Base-by-base conservation (phyloP, 2,329 filamentous ascomycete species). In the Aspergillus fructus region DNA sequence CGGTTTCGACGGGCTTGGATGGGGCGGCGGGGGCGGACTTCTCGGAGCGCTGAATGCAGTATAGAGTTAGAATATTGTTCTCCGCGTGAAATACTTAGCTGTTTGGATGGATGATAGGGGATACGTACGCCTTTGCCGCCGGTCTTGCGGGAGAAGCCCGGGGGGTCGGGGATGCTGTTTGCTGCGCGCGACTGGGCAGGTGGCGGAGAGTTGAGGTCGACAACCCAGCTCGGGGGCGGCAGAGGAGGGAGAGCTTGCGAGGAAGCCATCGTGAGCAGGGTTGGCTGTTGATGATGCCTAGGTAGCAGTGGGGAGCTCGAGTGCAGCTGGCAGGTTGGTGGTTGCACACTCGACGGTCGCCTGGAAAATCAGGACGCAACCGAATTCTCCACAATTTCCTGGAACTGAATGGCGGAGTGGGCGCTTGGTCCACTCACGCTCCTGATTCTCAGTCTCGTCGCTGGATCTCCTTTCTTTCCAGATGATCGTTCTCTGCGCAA, bases 161-260 rank as follows among this genome's bases (percentile, higher is more conserved):
- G 90, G 49, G 94, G 94, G 74, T 99, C 93, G 58, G 89, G 82
- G 64, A 97, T 86, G 71, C 82, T 83, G 66, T 79, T 71, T 50
- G 75, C 65, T 19, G 67, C 71, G 59, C 83, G 81, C 76, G 91
- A 91, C 51, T 86, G 75, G 72, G 85, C 89, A 50, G 84, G 73
- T 23, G 91, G 86, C 33, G 90, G 84, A 45, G 85, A 85, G 70
- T 88, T 87, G 65, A 97, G 83, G 68, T 96, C 88, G 63, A 87
- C 76, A 34, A 93, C 90, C 94, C 94, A 99, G 81, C 83, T 80
- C 34, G 93, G 93, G 48, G 82, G 82, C 49, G 78, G 81, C 41
- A 78, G 77, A 43, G 72, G 72, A 59, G 56, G 70, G 64, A 58
- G 67, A 55, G 64, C 52, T 53, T 61, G 60, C 12, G 63, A 57